Evolutionary conservation across 1,139 yeast genomes (phyloP).

Genomic region (Diutina ranongensis): DNA sequence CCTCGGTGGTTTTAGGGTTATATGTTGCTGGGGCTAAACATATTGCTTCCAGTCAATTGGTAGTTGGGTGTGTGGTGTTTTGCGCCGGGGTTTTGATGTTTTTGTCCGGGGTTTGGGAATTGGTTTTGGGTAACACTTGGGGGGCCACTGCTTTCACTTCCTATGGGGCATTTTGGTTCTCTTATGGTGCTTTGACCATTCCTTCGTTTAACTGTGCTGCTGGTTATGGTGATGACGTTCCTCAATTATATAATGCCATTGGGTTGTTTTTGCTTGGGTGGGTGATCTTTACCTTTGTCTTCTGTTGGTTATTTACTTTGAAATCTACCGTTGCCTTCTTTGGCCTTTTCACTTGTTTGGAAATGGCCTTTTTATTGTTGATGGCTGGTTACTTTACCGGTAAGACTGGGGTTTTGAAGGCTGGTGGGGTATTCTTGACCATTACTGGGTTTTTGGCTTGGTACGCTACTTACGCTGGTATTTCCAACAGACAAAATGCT

Average conservation of each 20-base stretch:
- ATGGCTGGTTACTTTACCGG: conserved; percentile 31
- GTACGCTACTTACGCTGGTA: conserved; percentile 29
- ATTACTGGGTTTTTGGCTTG: conserved; percentile 31
- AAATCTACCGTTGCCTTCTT: conserved; percentile 34
- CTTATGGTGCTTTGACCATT: conserved; percentile 24
- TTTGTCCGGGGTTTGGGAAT: not conserved
- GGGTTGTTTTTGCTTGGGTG: conserved; percentile 35
- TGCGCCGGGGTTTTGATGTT: not conserved
- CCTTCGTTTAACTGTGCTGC: conserved; percentile 22
- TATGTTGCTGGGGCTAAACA: conserved; percentile 3
- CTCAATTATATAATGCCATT: conserved; percentile 20
- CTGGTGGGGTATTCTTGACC: conserved; percentile 35
- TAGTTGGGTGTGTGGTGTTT: not conserved
- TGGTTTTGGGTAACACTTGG: conserved; percentile 18
- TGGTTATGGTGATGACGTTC: conserved; percentile 16
- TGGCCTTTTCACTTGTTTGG: conserved; percentile 23
- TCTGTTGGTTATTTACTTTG: conserved; percentile 26
- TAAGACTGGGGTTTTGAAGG: conserved; percentile 20
- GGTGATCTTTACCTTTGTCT: conserved; percentile 32
- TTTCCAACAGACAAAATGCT: too few species aligned
- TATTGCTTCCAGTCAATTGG: not conserved
- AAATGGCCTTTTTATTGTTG: conserved; percentile 28
- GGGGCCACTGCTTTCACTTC: conserved; percentile 27
- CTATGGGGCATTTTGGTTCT: conserved; percentile 28
- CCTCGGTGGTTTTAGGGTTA: conserved; percentile 10